phyloP scores from a whole-genome alignment of 2,329 filamentous ascomycete genomes.

The Hypoxylon sp. region DNA sequence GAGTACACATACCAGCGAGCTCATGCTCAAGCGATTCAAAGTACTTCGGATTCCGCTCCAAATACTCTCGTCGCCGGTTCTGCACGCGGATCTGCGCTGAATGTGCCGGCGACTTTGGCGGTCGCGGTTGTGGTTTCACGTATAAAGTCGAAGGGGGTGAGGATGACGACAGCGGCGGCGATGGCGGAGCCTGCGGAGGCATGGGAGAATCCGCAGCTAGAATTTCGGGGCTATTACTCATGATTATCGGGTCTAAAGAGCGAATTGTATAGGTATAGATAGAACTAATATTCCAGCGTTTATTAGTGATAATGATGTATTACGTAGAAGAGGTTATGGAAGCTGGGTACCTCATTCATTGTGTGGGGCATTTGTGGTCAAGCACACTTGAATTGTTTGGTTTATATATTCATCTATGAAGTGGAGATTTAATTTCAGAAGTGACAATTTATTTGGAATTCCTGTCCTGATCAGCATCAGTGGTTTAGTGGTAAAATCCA shows the following conservation, averaged over 20 bases:
- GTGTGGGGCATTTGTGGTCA: no score
- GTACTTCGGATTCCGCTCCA: slow-evolving; percentile 81
- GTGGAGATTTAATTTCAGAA: no score
- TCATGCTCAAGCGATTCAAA: slow-evolving; percentile 72
- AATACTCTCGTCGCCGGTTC: slow-evolving; percentile 84
- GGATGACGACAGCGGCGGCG: slow-evolving; percentile 32
- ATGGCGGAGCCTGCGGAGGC: slow-evolving; percentile 37
- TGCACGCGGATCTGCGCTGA: slow-evolving; percentile 70
- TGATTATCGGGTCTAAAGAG: slow-evolving; percentile 1
- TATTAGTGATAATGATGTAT: neutral
- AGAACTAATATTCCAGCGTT: neutral
- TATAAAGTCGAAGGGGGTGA: slow-evolving; percentile 44
- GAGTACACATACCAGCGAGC: slow-evolving; percentile 62
- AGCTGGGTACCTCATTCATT: no score
- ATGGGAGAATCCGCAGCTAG: slow-evolving; percentile 18
- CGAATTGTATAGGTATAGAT: neutral
- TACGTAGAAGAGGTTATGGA: neutral
- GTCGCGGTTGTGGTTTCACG: slow-evolving; percentile 62
- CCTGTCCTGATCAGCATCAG: slow-evolving; percentile 51
- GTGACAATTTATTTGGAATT: no score
- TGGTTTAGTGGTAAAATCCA: slow-evolving; percentile 70
- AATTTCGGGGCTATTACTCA: slow-evolving; percentile 22
- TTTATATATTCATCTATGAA: no score
- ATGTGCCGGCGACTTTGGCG: slow-evolving; percentile 60
- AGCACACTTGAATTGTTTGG: no score